Percentiles rank a stretch among this genome's conserved stretches.
These are phyloP conservation scores for Apiospora saccharicola DNA, from an alignment of 2,329 filamentous ascomycete species.

Conservation along the genomic window DNA sequence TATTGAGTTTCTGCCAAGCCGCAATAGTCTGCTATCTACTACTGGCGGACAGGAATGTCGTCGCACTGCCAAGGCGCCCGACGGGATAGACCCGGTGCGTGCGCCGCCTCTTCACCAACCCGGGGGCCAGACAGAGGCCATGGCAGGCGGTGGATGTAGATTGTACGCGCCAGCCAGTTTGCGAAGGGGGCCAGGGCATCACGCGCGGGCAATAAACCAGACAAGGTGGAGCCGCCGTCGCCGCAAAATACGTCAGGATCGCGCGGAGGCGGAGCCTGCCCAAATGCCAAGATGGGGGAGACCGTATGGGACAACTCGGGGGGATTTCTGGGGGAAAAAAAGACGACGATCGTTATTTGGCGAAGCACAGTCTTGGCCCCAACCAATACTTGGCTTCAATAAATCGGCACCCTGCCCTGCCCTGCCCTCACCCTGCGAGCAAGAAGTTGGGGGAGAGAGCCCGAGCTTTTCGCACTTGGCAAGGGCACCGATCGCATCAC, in stretches of 20 bases:
- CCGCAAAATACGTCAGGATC: conserved; percentile 1
- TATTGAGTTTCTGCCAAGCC: conserved; percentile 19
- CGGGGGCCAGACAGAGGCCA: neutral
- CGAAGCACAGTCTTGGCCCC: neutral
- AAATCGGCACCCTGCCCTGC: no score
- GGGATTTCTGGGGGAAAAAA: neutral
- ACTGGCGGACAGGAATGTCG: conserved; percentile 14
- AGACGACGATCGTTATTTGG: conserved; percentile 10
- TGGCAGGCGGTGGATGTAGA: neutral
- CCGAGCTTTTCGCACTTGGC: conserved; percentile 11
- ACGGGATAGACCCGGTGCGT: conserved; percentile 12
- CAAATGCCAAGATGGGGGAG: neutral
- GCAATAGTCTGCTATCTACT: neutral
- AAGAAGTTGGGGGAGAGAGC: neutral
- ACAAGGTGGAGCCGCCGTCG: neutral
- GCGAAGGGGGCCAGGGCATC: neutral
- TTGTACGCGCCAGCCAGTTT: conserved; percentile 2
- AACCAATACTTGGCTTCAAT: conserved; percentile 4
- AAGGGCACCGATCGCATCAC: neutral
- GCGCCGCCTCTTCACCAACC: neutral
- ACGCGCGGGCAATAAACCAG: neutral
- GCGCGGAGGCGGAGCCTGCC: neutral
- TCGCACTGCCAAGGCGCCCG: neutral
- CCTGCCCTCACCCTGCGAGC: no score
- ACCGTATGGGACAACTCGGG: neutral